A percentile compares a stretch with the other conserved stretches of the same genome.
Conservation (phyloP, 805 yeast species). For the Candida anglica region DNA sequence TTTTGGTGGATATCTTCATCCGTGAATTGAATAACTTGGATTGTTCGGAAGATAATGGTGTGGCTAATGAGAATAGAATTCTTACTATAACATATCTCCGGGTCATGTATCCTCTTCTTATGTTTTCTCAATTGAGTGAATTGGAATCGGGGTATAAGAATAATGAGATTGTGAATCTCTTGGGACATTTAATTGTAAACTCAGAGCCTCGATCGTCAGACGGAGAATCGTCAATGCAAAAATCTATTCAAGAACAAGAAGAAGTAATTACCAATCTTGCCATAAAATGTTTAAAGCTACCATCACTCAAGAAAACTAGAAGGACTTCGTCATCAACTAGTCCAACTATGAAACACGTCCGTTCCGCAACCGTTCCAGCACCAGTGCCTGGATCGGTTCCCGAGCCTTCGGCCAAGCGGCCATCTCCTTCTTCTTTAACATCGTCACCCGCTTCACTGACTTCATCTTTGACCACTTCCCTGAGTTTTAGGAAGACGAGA, state of each 20-base stretch:
- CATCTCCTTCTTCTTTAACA: conserved; percentile 3
- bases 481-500: conserved; percentile 1
- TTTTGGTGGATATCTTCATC: conserved; percentile 75
- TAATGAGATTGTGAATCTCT: conserved; percentile 46
- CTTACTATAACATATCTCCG: conserved; percentile 51
- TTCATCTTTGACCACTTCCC: conserved; percentile 2
- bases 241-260: conserved; percentile 13
- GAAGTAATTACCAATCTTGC: conserved; percentile 29
- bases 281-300: conserved; percentile 25
- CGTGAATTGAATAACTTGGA: conserved; percentile 75
- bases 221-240: neutral
- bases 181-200: conserved; percentile 43
- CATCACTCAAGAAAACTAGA: conserved; percentile 25
- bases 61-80: conserved; percentile 53
- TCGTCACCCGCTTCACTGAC: conserved; percentile 8
- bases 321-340: neutral
- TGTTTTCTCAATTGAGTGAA: conserved; percentile 55
- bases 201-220: conserved; percentile 10
- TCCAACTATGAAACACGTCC: too few species aligned
- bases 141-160: conserved; percentile 53
- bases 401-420: neutral
- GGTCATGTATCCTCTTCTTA: conserved; percentile 67
- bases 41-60: conserved; percentile 42
- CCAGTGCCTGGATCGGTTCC: neutral
- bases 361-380: neutral